Evolutionary conservation across 129 eudicot genomes (phyloP).

Genomic region (Tagetes patula): DNA sequence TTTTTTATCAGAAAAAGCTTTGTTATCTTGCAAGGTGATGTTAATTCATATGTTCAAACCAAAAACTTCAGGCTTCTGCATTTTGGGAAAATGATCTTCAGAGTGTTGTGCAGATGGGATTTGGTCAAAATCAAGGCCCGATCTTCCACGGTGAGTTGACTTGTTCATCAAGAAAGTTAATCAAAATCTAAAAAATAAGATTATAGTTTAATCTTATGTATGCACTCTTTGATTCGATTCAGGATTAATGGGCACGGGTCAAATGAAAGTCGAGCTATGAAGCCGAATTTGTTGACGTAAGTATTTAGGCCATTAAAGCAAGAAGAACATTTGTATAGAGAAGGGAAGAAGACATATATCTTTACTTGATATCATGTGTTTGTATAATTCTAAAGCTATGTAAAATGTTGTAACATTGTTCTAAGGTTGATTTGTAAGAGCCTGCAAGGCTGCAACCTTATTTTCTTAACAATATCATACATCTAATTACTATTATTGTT

Average conservation of each 20-base stretch:
- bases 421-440: slow-evolving; percentile 32
- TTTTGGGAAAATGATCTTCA: slow-evolving; percentile 84
- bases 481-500: slow-evolving; percentile 41
- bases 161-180: slow-evolving; percentile 22
- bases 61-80: slow-evolving; percentile 43
- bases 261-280: slow-evolving; percentile 83
- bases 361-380: slow-evolving; percentile 40
- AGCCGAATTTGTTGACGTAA: slow-evolving; percentile 27
- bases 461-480: slow-evolving; percentile 32
- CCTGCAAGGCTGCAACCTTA: slow-evolving; percentile 29
- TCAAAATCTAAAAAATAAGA: background rate
- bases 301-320: slow-evolving; percentile 49
- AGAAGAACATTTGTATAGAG: slow-evolving; percentile 74
- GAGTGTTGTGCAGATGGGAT: slow-evolving; percentile 78
- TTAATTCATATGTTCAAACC: slow-evolving; percentile 11
- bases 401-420: slow-evolving; percentile 27
- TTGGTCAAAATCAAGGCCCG: slow-evolving; percentile 59
- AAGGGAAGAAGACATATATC: slow-evolving; percentile 39
- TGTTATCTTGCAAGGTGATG: background rate
- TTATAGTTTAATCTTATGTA: slow-evolving; percentile 23
- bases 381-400: slow-evolving; percentile 50
- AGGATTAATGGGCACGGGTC: slow-evolving; percentile 53
- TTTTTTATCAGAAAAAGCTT: background rate
- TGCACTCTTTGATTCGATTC: slow-evolving; percentile 25
- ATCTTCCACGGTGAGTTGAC: slow-evolving; percentile 56